Evolutionary conservation across 225 moss, liverwort and hornwort genomes (phyloP), one percentile per base, ranked within the genome.

Genomic region (Ulota crispa): DNA sequence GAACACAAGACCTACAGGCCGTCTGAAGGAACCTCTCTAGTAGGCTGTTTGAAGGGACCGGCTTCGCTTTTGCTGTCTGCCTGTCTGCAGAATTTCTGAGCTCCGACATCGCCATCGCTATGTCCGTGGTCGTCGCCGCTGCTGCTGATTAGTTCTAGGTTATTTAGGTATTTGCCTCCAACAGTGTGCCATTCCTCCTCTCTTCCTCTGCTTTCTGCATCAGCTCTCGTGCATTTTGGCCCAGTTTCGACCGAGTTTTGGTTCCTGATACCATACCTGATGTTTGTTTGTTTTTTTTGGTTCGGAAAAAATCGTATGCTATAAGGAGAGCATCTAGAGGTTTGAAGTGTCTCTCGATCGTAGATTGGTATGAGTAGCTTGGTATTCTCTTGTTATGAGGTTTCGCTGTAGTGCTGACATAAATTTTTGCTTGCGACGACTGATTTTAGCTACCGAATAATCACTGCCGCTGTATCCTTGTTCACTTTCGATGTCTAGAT

Each of bases 61-160:
- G 41, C 61, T n/a, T 2, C 74, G 10, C 23, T 9, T 8, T 19
- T 10, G 54, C 7, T 7, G 62, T 75, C 14, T 12, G 86, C 66
- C 3, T 7, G 53, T 75, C 14, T 12, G 86, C 72, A n/a, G 16
- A 68, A 60, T 57, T 75, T 64, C 68, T 0, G 70, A 82, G 79
- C 82, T 82, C 79, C 76, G 82, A 31, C 78, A 37, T 60, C 64
- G 75, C 87, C 82, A 82, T 85, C 76, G 75, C 75, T 71, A 52
- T 37, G 65, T 50, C 69, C 75, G 39, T 54, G 57, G 20, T 56
- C 37, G 14, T 34, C 66, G 9, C 34, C 56, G 57, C 41, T 20
- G 18, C 57, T 63, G 14, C 68, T 66, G 23, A 1, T 32, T 19
- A 20, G 54, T 24, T 23, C 28, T 31, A 19, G 15, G 20, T 47